Percentiles rank a stretch among this genome's conserved stretches.
These are phyloP conservation scores for Penicillium dipodomyicola DNA, from an alignment of 495 filamentous ascomycete species.

Conservation along the genomic window DNA sequence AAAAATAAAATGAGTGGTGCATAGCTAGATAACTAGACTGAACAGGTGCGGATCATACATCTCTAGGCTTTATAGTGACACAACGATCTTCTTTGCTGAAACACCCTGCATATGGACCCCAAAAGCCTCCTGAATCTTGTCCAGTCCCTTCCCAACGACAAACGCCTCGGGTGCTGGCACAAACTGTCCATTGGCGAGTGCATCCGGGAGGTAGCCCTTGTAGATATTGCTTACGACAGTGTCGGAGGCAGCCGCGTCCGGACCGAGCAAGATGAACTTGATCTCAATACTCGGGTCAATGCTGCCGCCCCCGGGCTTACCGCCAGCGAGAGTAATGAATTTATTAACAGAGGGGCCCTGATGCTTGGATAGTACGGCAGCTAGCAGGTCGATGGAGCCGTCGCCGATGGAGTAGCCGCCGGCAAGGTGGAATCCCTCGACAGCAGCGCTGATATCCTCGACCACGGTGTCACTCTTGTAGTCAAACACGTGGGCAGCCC, in stretches of 20 bases:
- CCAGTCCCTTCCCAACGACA: conserved; percentile 32
- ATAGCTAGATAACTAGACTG: background rate
- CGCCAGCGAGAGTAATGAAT: background rate
- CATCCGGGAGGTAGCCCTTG: background rate
- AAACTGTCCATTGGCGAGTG: background rate
- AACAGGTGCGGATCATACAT: background rate
- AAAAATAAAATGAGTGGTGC: background rate
- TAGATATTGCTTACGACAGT: background rate
- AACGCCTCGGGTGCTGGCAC: background rate
- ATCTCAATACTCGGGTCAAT: background rate
- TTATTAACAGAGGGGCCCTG: background rate
- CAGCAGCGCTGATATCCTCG: conserved; percentile 20
- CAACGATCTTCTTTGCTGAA: conserved; percentile 37
- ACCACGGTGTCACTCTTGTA: conserved; percentile 44
- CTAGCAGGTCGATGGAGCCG: background rate
- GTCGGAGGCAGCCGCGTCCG: background rate
- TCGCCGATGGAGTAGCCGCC: background rate
- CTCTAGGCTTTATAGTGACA: conserved; percentile 1
- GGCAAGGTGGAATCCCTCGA: conserved; percentile 7
- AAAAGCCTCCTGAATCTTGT: conserved; percentile 35
- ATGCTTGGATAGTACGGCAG: background rate
- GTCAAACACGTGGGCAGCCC: conserved; percentile 58
- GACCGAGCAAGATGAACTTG: background rate
- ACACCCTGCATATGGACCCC: conserved; percentile 34
- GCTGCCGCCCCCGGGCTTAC: background rate